These are phyloP conservation scores for Eucalyptus regnans DNA, from an alignment of 345 rosid genomes.

Conservation along the genomic window DNA sequence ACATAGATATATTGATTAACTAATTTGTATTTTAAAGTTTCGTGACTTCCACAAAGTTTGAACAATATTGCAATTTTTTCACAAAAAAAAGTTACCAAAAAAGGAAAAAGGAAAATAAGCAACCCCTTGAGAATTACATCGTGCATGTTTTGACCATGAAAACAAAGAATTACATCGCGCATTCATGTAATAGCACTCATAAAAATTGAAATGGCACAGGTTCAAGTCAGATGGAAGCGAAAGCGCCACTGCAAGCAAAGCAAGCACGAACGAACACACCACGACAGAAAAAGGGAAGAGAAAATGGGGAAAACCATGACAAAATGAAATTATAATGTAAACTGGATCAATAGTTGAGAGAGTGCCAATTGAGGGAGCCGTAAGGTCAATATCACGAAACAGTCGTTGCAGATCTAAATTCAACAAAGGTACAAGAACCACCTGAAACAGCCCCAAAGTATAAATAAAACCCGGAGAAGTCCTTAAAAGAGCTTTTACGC, in stretches of 20 bases:
- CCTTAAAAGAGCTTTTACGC: conserved; percentile 2
- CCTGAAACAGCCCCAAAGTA: background rate
- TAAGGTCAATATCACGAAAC: background rate
- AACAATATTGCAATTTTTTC: background rate
- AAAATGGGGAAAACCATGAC: background rate
- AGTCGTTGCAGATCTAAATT: background rate
- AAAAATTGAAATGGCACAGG: background rate
- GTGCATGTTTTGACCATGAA: background rate
- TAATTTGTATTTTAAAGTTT: background rate
- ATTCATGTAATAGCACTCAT: background rate
- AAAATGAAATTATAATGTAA: background rate
- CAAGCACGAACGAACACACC: background rate
- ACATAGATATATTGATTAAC: background rate
- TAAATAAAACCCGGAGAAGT: background rate
- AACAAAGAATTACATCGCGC: background rate
- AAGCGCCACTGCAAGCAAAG: background rate
- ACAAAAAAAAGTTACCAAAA: background rate
- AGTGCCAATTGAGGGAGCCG: background rate
- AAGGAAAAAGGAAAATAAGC: background rate
- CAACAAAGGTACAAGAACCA: background rate
- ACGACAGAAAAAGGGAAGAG: background rate
- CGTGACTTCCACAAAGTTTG: background rate
- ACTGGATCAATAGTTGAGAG: background rate
- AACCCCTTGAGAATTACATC: background rate
- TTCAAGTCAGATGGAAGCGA: background rate